phyloP scores from a whole-genome alignment of 306 rosid species.

The Bauhinia variegata region DNA sequence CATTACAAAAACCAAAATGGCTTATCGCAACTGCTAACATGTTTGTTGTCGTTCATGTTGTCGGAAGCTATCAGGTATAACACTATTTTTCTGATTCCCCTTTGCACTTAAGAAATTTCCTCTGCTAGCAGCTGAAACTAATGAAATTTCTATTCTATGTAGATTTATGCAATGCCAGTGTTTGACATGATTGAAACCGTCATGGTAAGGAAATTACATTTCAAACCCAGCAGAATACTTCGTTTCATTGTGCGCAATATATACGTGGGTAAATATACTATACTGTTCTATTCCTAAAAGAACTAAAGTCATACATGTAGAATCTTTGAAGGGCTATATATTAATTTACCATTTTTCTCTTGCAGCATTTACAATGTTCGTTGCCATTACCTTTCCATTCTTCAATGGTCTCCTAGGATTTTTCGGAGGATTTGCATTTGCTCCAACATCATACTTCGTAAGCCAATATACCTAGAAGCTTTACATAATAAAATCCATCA shows the following conservation, averaged over 20 bases:
- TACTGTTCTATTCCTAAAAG: no score
- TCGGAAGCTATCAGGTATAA: conserved; percentile 78
- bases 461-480: not conserved
- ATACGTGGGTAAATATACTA: conserved; percentile 30
- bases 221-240: conserved; percentile 26
- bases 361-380: conserved; percentile 62
- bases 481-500: no score
- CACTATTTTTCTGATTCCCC: not conserved
- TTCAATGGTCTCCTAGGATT: conserved; percentile 87
- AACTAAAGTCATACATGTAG: no score
- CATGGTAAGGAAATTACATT: conserved; percentile 53
- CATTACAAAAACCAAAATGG: conserved; percentile 64
- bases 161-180: conserved; percentile 81
- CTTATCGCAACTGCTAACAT: conserved; percentile 72
- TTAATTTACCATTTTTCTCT: not conserved
- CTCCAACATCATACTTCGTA: conserved; percentile 86
- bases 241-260: conserved; percentile 57
- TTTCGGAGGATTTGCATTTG: conserved; percentile 87
- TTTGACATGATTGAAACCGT: conserved; percentile 79
- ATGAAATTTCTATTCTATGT: not conserved
- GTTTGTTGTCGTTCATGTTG: conserved; percentile 72
- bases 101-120: no score
- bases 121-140: no score
- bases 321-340: no score
- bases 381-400: conserved; percentile 74